Percentiles rank a stretch among this genome's conserved stretches.
Conservation (phyloP, 78 protist species). For the Pigoraptor vietnamica region DNA sequence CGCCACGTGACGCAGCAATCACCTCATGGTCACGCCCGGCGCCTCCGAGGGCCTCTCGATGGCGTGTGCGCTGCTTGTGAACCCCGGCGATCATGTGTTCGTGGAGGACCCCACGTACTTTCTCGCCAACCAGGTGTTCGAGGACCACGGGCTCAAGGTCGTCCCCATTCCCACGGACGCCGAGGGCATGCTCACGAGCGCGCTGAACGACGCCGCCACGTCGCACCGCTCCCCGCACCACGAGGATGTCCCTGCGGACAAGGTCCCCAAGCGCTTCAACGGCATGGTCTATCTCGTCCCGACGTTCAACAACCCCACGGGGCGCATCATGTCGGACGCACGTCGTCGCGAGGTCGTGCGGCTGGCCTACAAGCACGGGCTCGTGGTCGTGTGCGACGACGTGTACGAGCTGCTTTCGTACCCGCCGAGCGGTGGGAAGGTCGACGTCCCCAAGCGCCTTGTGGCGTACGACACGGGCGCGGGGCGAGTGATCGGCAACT, state of each 20-base stretch:
- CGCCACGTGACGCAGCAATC: neutral
- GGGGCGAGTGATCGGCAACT: neutral
- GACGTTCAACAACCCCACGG: slow-evolving; percentile 10
- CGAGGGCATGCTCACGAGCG: neutral
- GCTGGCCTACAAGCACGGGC: neutral
- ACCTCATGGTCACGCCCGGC: neutral
- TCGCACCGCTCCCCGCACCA: neutral
- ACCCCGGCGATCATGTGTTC: slow-evolving; percentile 1
- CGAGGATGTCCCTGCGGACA: neutral
- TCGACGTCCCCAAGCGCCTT: neutral
- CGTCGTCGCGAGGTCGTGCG: neutral
- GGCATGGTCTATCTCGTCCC: slow-evolving; percentile 17
- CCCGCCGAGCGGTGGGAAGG: neutral
- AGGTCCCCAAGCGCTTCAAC: neutral
- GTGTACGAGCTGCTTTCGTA: slow-evolving; percentile 7
- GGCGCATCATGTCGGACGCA: neutral
- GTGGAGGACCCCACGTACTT: slow-evolving; percentile 16
- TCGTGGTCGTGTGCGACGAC: slow-evolving; percentile 6
- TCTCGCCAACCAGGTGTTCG: slow-evolving; percentile 1
- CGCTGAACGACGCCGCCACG: neutral
- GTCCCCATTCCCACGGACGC: neutral
- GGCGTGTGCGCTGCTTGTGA: neutral
- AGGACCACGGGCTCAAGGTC: neutral
- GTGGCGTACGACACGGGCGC: neutral
- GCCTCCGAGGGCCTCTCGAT: neutral